Conservation (phyloP, 768 basidiomycete species). For the Lentinula raphanica region DNA sequence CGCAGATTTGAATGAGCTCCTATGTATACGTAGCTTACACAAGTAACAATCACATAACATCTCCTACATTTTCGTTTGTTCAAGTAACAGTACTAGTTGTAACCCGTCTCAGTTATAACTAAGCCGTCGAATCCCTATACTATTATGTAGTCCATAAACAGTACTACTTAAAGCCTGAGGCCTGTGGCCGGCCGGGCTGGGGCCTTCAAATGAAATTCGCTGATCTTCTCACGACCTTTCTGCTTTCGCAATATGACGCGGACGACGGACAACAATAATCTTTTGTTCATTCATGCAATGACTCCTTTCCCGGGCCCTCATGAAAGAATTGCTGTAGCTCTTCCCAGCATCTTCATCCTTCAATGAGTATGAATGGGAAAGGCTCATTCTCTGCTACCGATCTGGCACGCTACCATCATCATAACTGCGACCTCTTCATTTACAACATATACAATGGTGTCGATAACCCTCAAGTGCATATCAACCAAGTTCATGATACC, state of each 20-base stretch:
- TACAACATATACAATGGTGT: constrained; percentile 34
- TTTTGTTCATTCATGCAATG: neutral
- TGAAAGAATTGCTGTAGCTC: neutral
- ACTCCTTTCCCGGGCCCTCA: too few relatives aligned
- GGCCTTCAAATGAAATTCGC: too few relatives aligned
- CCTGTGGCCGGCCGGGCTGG: too few relatives aligned
- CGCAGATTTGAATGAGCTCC: too few relatives aligned
- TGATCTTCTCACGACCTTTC: neutral
- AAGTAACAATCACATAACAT: too few relatives aligned
- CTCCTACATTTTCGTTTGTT: too few relatives aligned
- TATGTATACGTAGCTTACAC: too few relatives aligned
- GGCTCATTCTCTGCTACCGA: constrained; percentile 41
- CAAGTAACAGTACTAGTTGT: too few relatives aligned
- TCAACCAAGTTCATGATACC: neutral
- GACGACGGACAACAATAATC: neutral
- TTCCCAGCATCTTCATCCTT: neutral
- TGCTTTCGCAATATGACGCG: neutral
- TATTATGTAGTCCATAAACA: too few relatives aligned
- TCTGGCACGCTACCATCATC: constrained; percentile 40
- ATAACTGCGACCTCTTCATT: constrained; percentile 42
- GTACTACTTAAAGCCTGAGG: too few relatives aligned
- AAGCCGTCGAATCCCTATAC: too few relatives aligned
- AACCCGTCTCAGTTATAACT: too few relatives aligned
- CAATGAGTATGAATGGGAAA: constrained; percentile 20
- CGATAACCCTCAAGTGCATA: constrained; percentile 1